Evolutionary conservation across 441 rosid species (phyloP), one percentile per base, ranked within the genome.

Genomic region (Populus tomentosa): DNA sequence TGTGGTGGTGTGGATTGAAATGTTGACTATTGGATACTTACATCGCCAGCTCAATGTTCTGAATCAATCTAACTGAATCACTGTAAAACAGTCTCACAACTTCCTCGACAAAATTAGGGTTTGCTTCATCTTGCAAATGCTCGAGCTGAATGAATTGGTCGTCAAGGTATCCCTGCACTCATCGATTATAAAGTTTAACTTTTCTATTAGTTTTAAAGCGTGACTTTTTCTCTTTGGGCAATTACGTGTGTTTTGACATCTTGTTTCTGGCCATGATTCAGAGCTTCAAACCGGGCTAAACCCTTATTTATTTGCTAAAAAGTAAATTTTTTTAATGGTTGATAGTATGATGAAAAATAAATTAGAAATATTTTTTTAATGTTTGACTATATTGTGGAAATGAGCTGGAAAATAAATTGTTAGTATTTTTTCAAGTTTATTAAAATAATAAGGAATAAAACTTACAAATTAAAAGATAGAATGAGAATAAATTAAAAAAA

Each of bases 71-170:
- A 4, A 89, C 86, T 5, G 94, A 90, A 68, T 89, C 89, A 24
- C 68, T 81, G 72, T 89, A 88, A 46, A 77, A 90, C 8, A 88
- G 68, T 14, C 89, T 77, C 32, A 87, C 92, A 33, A 89, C 74
- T 82, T 90, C 94, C 77, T 90, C 90, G 0, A 86, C 94, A 72
- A 90, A 90, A 69, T 88, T 84, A 3, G 94, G 94, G 77, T 86
- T 89, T 4, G 88, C 78, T 40, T 86, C 94, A 80, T 90, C 94
- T 72, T 89, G 90, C 66, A 90, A 77, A n/a, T 89, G 92, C 81
- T 90, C 94, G 64, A 90, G 87, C 76, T 88, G 87, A 61, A 79
- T 74, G 80, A 89, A 86, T 73, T 88, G 94, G 30, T 89, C 94
- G 26, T 90, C 94, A 28, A 90, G 86, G 69, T 83, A 89, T 0